phyloP scores from a whole-genome alignment of 2,329 filamentous ascomycete genomes.

The Apiospora sp. region DNA sequence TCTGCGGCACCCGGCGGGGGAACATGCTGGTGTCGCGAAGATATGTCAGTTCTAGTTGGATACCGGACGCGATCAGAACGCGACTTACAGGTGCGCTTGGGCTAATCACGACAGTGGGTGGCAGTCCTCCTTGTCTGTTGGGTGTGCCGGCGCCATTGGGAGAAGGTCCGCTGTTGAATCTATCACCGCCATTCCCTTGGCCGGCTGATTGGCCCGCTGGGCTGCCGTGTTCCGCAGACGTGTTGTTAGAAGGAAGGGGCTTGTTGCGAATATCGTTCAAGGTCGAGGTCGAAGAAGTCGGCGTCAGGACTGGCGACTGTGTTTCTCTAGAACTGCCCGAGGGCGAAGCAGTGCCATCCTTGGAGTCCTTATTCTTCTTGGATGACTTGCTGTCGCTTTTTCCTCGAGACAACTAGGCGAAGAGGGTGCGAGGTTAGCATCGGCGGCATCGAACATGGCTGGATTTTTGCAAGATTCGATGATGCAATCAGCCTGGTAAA shows the following conservation, averaged over 20 bases:
- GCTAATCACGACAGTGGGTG: conserved; percentile 92
- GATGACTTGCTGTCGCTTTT: conserved; percentile 87
- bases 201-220: conserved; percentile 48
- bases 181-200: conserved; percentile 40
- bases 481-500: conserved; percentile 17
- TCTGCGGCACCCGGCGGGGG: conserved; percentile 93
- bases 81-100: conserved; percentile 86
- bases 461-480: neutral
- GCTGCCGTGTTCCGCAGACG: conserved; percentile 51
- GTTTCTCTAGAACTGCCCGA: conserved; percentile 60
- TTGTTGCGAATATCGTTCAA: conserved; percentile 88
- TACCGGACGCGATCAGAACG: conserved; percentile 26
- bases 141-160: conserved; percentile 67
- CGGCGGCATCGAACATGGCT: neutral
- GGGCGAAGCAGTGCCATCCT: conserved; percentile 83
- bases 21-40: conserved; percentile 69
- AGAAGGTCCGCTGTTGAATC: conserved; percentile 47
- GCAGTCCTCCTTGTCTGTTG: conserved; percentile 69
- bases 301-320: conserved; percentile 74
- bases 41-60: conserved; percentile 33
- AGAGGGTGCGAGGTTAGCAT: conserved; percentile 65
- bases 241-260: conserved; percentile 68
- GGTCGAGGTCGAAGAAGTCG: conserved; percentile 88
- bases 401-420: conserved; percentile 80
- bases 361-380: conserved; percentile 76